Conservation (phyloP, 2,329 filamentous ascomycete genomes). For the Westerdykella aurantiaca region DNA sequence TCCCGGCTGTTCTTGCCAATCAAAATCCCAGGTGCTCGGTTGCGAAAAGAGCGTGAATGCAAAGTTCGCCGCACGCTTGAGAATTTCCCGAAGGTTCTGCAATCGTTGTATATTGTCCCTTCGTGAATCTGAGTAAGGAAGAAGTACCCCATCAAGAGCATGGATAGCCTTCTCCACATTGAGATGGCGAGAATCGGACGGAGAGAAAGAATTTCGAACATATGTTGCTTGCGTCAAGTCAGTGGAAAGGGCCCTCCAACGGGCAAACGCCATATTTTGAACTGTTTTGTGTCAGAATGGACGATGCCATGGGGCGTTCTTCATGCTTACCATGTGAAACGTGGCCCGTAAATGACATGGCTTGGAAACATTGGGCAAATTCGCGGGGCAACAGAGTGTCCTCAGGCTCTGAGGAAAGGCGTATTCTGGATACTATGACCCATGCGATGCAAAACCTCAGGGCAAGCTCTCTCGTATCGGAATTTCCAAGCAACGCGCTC, state of each 20-base stretch:
- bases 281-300: conserved; percentile 12
- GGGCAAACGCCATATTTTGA: conserved; percentile 13
- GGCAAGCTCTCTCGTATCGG: conserved; percentile 23
- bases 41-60: conserved; percentile 35
- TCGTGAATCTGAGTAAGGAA: conserved; percentile 21
- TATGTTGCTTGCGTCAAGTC: conserved; percentile 25
- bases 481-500: conserved; percentile 22
- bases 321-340: neutral
- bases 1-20: conserved; percentile 24
- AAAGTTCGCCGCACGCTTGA: conserved; percentile 30
- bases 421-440: conserved; percentile 21
- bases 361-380: conserved; percentile 15
- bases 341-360: conserved; percentile 9
- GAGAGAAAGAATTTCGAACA: conserved; percentile 18
- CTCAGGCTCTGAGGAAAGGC: conserved; percentile 8
- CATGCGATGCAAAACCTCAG: conserved; percentile 30
- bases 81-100: conserved; percentile 30
- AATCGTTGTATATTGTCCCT: conserved; percentile 24
- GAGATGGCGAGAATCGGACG: conserved; percentile 4
- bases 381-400: conserved; percentile 24
- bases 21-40: conserved; percentile 29
- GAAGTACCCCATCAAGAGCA: conserved; percentile 23
- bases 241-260: conserved; percentile 30
- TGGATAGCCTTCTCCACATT: conserved; percentile 18
- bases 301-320: neutral